These are phyloP conservation scores for Erodium chrysanthum DNA, from an alignment of 441 rosid genomes.

Conservation along the genomic window DNA sequence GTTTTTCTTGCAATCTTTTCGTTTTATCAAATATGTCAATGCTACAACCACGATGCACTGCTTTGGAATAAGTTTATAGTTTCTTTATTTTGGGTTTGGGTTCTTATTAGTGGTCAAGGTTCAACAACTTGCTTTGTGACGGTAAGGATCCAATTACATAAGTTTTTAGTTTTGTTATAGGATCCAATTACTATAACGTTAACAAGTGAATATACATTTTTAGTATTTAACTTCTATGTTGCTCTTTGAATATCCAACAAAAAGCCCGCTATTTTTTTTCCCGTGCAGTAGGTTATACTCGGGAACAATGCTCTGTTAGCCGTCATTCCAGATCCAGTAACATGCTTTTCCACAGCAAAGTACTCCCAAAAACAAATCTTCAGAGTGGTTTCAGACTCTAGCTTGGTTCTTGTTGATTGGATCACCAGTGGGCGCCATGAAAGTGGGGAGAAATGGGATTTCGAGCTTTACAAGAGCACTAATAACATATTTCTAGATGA, in stretches of 20 bases:
- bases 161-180: too few species aligned
- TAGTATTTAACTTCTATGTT: too few species aligned
- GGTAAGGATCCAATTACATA: not conserved
- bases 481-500: conserved; percentile 55
- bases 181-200: too few species aligned
- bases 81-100: not conserved
- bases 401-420: conserved; percentile 79
- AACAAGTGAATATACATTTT: too few species aligned
- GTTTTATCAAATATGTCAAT: not conserved
- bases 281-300: conserved; percentile 62
- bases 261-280: too few species aligned
- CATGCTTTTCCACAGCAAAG: conserved; percentile 83
- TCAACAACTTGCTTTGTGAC: not conserved
- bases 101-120: not conserved
- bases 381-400: conserved; percentile 52
- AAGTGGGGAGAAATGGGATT: conserved; percentile 89
- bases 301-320: conserved; percentile 60
- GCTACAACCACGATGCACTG: not conserved
- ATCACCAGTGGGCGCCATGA: conserved; percentile 90
- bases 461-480: conserved; percentile 69
- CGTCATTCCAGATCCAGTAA: conserved; percentile 83
- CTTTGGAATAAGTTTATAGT: too few species aligned
- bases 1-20: not conserved
- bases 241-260: too few species aligned
- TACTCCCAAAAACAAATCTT: conserved; percentile 81